These are phyloP conservation scores for Botrytis fragariae DNA, from an alignment of 2,329 filamentous ascomycete genomes.

Conservation along the genomic window DNA sequence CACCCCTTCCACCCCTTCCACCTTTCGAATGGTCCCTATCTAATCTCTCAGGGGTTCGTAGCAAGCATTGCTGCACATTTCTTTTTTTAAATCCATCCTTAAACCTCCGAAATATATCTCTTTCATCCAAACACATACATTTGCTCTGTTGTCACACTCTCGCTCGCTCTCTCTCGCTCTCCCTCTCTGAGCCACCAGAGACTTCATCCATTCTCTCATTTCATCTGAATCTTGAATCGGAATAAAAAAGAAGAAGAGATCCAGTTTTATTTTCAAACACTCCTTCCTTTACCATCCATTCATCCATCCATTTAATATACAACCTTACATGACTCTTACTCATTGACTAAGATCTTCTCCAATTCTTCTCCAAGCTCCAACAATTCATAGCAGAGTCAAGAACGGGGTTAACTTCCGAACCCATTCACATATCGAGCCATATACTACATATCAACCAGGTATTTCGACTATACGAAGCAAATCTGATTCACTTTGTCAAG, in stretches of 20 bases:
- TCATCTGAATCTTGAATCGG: neutral
- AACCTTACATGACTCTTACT: slow-evolving; percentile 1
- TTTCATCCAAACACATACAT: neutral
- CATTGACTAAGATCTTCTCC: neutral
- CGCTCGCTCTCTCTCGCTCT: too few relatives aligned
- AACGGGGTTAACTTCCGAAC: neutral
- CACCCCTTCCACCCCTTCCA: too few relatives aligned
- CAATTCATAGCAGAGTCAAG: neutral
- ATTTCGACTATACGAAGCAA: neutral
- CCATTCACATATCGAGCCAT: neutral
- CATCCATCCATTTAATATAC: neutral
- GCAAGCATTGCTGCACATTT: neutral
- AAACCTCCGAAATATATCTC: neutral
- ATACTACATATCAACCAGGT: neutral
- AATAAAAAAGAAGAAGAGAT: neutral
- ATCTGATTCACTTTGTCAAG: neutral
- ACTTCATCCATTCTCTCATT: neutral
- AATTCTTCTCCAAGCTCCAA: neutral
- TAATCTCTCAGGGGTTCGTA: slow-evolving; percentile 4
- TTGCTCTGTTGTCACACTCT: neutral
- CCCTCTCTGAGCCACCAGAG: too few relatives aligned
- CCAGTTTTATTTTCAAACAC: neutral
- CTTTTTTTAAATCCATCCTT: neutral
- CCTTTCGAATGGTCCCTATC: neutral
- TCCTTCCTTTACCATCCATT: neutral